These are phyloP conservation scores for Elongisporangium anandrum DNA, from an alignment of 352 stramenopile species.

Conservation along the genomic window DNA sequence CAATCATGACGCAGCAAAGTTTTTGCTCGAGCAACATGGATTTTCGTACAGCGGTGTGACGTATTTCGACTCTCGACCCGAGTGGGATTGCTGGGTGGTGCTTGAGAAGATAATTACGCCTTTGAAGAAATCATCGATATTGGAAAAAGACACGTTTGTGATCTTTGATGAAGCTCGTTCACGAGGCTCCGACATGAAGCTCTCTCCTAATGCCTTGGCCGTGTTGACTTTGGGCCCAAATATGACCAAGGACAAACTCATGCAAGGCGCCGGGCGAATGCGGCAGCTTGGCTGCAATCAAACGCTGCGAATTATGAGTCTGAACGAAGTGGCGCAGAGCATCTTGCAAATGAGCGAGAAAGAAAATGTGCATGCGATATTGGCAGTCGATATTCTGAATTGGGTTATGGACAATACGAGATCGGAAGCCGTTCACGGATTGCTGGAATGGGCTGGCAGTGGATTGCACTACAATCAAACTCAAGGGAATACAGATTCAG, in stretches of 20 bases:
- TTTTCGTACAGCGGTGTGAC: constrained; percentile 61
- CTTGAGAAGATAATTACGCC: constrained; percentile 44
- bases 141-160: constrained; percentile 83
- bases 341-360: constrained; percentile 19
- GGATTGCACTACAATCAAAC: constrained; percentile 62
- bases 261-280: constrained; percentile 89
- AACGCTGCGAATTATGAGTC: constrained; percentile 62
- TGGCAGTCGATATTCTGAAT: constrained; percentile 48
- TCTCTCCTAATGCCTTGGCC: constrained; percentile 56
- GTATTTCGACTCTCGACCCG: constrained; percentile 66
- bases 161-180: constrained; percentile 90
- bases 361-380: background rate
- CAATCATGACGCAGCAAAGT: constrained; percentile 43
- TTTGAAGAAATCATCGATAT: constrained; percentile 63
- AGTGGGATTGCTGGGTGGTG: constrained; percentile 73
- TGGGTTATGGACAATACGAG: constrained; percentile 89
- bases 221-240: constrained; percentile 82
- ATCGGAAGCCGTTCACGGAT: constrained; percentile 42
- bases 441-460: constrained; percentile 82
- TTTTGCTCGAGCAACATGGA: constrained; percentile 23
- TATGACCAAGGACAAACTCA: constrained; percentile 91
- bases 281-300: constrained; percentile 70
- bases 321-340: constrained; percentile 59
- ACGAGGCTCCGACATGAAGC: constrained; percentile 87
- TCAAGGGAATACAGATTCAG: constrained; percentile 8